Conservation (phyloP, 148 eudicot species). For the Nyssa sinensis region DNA sequence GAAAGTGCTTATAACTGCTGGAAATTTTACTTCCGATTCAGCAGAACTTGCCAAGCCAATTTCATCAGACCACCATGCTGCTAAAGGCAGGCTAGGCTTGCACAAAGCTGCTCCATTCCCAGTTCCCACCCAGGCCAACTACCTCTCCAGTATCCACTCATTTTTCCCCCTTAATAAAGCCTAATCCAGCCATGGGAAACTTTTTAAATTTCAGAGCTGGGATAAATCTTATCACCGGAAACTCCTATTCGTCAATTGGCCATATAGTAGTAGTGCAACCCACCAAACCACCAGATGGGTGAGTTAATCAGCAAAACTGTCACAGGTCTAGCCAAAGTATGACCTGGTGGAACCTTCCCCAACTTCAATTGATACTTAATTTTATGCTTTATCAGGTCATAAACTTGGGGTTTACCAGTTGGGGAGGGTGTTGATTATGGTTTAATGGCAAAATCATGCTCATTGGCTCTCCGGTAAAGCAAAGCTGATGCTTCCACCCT, state of each 20-base stretch:
- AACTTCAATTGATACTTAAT: not conserved
- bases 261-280: too few relatives aligned
- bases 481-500: conserved; percentile 99
- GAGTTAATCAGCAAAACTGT: not conserved
- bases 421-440: conserved; percentile 28
- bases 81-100: not conserved
- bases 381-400: conserved; percentile 1
- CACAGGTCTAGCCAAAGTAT: not conserved
- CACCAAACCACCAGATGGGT: not conserved
- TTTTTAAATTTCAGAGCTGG: not conserved
- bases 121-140: not conserved
- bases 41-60: not conserved
- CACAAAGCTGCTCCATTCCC: not conserved
- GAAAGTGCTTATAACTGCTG: not conserved
- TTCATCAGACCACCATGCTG: not conserved
- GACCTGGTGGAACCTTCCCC: not conserved
- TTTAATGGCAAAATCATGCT: conserved; percentile 86
- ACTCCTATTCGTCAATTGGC: not conserved
- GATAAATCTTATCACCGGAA: not conserved
- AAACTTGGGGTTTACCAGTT: conserved; percentile 3
- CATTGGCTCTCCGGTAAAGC: conserved; percentile 94
- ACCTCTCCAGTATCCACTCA: not conserved
- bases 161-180: not conserved
- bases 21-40: not conserved
- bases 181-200: not conserved